These are phyloP conservation scores for Pythium rhizo-oryzae DNA, from an alignment of 352 stramenopile genomes.

Conservation along the genomic window DNA sequence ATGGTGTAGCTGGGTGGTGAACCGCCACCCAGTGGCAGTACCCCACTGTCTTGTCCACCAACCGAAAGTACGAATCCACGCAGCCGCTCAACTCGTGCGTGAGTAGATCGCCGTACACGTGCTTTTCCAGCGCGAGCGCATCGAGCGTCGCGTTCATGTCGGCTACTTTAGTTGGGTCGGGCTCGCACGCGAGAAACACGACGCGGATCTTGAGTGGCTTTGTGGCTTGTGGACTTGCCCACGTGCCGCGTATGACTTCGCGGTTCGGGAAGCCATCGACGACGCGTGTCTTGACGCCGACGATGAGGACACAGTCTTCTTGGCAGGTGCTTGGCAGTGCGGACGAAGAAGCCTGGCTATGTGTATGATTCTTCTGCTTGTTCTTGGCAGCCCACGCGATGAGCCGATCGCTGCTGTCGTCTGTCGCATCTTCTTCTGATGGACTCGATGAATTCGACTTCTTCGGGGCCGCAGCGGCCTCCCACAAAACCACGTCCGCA, in stretches of 20 bases:
- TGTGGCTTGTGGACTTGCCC: constrained; percentile 18
- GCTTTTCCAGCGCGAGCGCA: constrained; percentile 35
- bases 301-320: constrained; percentile 43
- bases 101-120: constrained; percentile 45
- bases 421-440: too few relatives aligned
- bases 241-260: constrained; percentile 34
- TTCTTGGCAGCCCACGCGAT: too few relatives aligned
- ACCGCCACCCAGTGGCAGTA: constrained; percentile 28
- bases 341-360: too few relatives aligned
- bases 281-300: constrained; percentile 50
- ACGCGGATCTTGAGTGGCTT: constrained; percentile 26
- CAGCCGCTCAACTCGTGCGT: constrained; percentile 45
- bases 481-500: too few relatives aligned
- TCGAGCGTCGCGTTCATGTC: background rate
- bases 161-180: background rate
- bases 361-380: too few relatives aligned
- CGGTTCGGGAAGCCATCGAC: constrained; percentile 31
- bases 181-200: constrained; percentile 42
- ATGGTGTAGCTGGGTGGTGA: background rate
- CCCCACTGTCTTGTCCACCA: constrained; percentile 53
- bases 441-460: too few relatives aligned
- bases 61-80: constrained; percentile 43
- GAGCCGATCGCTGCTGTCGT: too few relatives aligned
- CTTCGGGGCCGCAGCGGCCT: too few relatives aligned
- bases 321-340: too few relatives aligned